Evolutionary conservation across 1,139 yeast genomes (phyloP).

Genomic region (Geotrichum phurueaensis): DNA sequence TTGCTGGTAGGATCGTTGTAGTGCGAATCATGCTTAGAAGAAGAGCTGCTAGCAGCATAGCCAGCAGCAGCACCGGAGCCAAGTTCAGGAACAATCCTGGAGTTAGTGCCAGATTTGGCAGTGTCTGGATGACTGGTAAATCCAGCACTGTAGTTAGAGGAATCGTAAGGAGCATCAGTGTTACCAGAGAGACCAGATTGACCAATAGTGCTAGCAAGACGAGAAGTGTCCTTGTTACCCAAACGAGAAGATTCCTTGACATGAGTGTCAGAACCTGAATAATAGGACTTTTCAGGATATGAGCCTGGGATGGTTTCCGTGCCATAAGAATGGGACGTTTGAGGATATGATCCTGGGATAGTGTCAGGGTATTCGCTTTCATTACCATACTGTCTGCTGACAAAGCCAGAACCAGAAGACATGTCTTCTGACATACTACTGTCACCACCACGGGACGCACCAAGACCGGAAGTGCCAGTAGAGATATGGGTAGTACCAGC

Average conservation of each 20-base stretch:
- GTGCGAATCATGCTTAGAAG: neutral
- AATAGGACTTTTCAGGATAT: slow-evolving; percentile 3
- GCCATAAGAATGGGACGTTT: neutral
- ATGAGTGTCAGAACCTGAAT: slow-evolving; percentile 2
- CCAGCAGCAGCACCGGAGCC: neutral
- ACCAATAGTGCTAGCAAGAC: neutral
- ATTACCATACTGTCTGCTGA: neutral
- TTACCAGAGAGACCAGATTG: neutral
- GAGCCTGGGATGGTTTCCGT: slow-evolving; percentile 15
- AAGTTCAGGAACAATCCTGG: too few species aligned
- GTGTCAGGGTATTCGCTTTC: slow-evolving; percentile 5
- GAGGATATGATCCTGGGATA: slow-evolving; percentile 14
- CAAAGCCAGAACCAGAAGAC: neutral
- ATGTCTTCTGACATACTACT: neutral
- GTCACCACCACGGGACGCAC: neutral
- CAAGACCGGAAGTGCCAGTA: neutral
- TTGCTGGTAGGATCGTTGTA: neutral
- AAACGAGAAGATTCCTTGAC: neutral
- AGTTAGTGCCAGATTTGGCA: neutral
- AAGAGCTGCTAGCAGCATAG: neutral
- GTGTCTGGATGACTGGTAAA: neutral
- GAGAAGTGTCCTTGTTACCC: neutral
- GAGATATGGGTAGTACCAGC: neutral
- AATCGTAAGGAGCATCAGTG: neutral
- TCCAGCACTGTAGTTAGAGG: neutral